Evolutionary conservation across 345 rosid species (phyloP).

Genomic region (Psidium friedrichsthalianum): DNA sequence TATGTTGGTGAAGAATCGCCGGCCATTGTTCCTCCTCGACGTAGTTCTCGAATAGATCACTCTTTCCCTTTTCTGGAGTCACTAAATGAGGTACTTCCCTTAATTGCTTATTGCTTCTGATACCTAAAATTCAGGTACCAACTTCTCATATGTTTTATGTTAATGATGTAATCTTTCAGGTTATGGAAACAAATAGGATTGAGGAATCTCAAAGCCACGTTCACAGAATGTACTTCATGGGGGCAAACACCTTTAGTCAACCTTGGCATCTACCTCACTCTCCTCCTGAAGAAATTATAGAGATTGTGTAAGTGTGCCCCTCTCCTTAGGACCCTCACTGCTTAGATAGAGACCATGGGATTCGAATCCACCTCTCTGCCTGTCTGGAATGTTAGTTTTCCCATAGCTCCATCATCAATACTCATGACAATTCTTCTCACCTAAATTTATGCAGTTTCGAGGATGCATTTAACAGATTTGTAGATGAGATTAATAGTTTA

Average conservation of each 20-base stretch:
- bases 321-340: neutral
- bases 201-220: conserved; percentile 89
- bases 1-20: conserved; percentile 75
- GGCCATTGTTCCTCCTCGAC: conserved; percentile 46
- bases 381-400: neutral
- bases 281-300: conserved; percentile 77
- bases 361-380: neutral
- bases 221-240: conserved; percentile 86
- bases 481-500: conserved; percentile 74
- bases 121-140: neutral
- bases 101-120: neutral
- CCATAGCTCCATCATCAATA: neutral
- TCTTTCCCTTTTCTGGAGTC: conserved; percentile 94
- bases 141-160: neutral
- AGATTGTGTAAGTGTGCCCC: conserved; percentile 60
- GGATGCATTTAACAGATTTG: conserved; percentile 81
- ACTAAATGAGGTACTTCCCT: conserved; percentile 59
- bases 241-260: conserved; percentile 77
- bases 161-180: conserved; percentile 25
- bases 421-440: neutral
- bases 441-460: conserved; percentile 40
- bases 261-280: conserved; percentile 83
- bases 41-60: conserved; percentile 58
- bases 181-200: conserved; percentile 73
- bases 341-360: neutral